Base-by-base conservation (phyloP, 2,329 filamentous ascomycete species). In the Verticillium alfalfae region DNA sequence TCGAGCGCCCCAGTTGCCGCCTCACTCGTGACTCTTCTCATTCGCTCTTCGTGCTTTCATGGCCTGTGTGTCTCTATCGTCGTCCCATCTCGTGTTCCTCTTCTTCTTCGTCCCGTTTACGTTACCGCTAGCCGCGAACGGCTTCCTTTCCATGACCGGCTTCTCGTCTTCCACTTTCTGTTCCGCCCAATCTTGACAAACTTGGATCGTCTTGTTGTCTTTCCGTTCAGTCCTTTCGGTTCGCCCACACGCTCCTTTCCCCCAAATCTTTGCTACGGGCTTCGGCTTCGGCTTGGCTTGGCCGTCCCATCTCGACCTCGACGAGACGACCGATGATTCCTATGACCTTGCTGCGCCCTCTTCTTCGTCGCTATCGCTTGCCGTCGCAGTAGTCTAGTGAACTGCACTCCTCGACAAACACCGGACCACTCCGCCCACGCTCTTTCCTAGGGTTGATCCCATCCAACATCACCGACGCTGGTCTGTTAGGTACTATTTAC, bases 361-460 rank as follows among this genome's bases (percentile, higher is more conserved):
- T 49, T 49, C 41, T 49, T 49, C 41, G 41, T 49, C n/a, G 41
- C 41, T n/a, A 18, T 18, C 41, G 22, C 18, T 49, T 49, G 41
- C 41, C 8, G 41, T 49, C 41, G 41, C 22, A 49, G 41, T 49
- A 22, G 39, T 45, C 2, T 45, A 45, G 12, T 39, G 5, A 45
- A 26, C 26, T 26, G 26, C 26, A 26, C 26, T 26, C 26, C 41
- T 49, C 41, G 41, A 49, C n/a, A n/a, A 49, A 49, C 41, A 49
- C 60, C 16, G 38, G 55, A 38, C 31, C 34, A 37, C 26, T 45
- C 37, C 38, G 39, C 34, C 57, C n/a, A 57, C 54, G 55, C 49
- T 63, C 61, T 41, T 56, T 58, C 31, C 34, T 41, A 61, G 69
- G 68, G 66, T 70, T 70, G 67, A 71, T 65, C 66, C 67, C 67